Percentiles rank a stretch among this genome's conserved stretches.
Evolutionary conservation across 2,329 filamentous ascomycete species (phyloP).

Genomic region (Orbilia brochopaga): DNA sequence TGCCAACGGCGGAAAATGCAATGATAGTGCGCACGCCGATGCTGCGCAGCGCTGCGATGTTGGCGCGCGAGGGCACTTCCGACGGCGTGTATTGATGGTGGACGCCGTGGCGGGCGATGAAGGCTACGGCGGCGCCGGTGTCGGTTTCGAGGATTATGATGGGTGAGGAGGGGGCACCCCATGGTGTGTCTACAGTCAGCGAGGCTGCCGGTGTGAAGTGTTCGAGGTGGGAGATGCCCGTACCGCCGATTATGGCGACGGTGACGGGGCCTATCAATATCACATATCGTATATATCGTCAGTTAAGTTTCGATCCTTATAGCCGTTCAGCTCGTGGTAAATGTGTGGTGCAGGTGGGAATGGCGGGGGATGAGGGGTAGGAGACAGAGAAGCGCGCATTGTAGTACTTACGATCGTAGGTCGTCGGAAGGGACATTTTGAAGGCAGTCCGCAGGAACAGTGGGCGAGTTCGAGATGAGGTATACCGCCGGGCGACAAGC

Average conservation of each 20-base stretch:
- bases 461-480: slow-evolving; percentile 13
- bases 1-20: slow-evolving; percentile 93
- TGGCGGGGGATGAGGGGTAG: slow-evolving; percentile 11
- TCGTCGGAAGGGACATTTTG: slow-evolving; percentile 46
- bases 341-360: neutral
- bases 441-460: slow-evolving; percentile 33
- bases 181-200: slow-evolving; percentile 79
- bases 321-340: too few relatives aligned
- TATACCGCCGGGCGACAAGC: slow-evolving; percentile 15
- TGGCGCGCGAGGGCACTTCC: slow-evolving; percentile 92
- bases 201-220: slow-evolving; percentile 84
- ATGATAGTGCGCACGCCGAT: slow-evolving; percentile 90
- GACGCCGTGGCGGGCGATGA: slow-evolving; percentile 88
- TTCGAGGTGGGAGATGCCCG: slow-evolving; percentile 84
- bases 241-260: slow-evolving; percentile 92
- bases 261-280: slow-evolving; percentile 68
- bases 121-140: slow-evolving; percentile 79
- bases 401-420: slow-evolving; percentile 23
- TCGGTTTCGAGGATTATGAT: slow-evolving; percentile 78
- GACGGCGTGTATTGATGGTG: slow-evolving; percentile 91
- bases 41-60: slow-evolving; percentile 93
- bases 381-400: neutral
- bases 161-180: slow-evolving; percentile 77
- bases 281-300: too few relatives aligned
- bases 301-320: too few relatives aligned